Evolutionary conservation across 805 yeast genomes (phyloP).

Genomic region (Kuraishia piskuri): DNA sequence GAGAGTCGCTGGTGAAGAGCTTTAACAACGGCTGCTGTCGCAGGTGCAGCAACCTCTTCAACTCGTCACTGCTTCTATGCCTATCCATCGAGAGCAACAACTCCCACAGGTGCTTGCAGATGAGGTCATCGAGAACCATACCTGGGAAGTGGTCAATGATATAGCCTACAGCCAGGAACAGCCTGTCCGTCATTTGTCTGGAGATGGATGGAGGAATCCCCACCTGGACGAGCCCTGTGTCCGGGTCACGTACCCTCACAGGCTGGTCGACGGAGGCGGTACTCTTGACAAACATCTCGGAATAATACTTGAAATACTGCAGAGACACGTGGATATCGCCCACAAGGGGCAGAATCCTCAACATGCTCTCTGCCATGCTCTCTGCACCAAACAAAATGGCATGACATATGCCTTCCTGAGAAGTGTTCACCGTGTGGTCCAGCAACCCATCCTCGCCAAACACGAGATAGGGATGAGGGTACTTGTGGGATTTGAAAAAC

Average conservation of each 20-base stretch:
- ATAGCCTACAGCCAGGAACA: constrained; percentile 44
- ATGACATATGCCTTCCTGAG: constrained; percentile 72
- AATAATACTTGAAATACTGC: constrained; percentile 27
- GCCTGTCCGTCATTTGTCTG: constrained; percentile 34
- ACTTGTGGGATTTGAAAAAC: constrained; percentile 21
- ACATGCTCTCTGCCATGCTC: constrained; percentile 21
- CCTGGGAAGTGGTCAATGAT: constrained; percentile 58
- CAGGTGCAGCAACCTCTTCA: constrained; percentile 43
- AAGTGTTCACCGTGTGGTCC: background rate
- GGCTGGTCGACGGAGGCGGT: background rate
- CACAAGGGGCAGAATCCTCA: constrained; percentile 46
- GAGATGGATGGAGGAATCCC: background rate
- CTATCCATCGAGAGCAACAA: constrained; percentile 41
- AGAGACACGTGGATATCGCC: constrained; percentile 37
- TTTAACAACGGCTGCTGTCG: constrained; percentile 38
- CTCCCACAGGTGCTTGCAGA: constrained; percentile 49
- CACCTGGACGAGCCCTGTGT: background rate
- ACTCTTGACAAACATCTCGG: constrained; percentile 15
- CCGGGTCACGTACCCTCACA: background rate
- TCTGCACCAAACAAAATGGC: constrained; percentile 50
- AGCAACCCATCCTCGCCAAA: constrained; percentile 26
- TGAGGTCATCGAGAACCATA: constrained; percentile 53
- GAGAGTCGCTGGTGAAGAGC: constrained; percentile 22
- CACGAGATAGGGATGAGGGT: constrained; percentile 56
- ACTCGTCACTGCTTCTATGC: constrained; percentile 39